Evolutionary conservation across 2,329 filamentous ascomycete genomes (phyloP).

Genomic region (Stromatinia cepivora): DNA sequence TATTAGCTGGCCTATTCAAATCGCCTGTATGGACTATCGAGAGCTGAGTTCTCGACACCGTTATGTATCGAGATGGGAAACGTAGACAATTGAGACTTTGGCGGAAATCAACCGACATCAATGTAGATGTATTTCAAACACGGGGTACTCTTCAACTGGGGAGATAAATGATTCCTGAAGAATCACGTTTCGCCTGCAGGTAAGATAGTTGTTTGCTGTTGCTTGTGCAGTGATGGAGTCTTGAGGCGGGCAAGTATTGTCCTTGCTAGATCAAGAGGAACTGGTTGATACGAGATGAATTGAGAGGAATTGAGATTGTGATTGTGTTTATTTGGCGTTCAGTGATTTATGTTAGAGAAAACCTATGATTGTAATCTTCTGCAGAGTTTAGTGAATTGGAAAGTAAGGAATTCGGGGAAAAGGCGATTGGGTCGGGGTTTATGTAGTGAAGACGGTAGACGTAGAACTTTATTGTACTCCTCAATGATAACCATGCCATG

Average conservation of each 20-base stretch:
- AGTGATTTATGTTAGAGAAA: not conserved
- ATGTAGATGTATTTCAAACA: conserved; percentile 39
- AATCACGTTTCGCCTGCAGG: conserved; percentile 3
- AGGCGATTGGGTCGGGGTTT: conserved; percentile 23
- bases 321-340: not conserved
- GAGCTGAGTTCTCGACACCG: conserved; percentile 57
- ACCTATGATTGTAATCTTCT: not conserved
- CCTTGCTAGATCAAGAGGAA: too few species aligned
- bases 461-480: not conserved
- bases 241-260: not conserved
- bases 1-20: conserved; percentile 40
- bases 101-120: conserved; percentile 61
- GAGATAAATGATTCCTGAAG: not conserved
- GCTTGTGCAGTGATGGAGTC: not conserved
- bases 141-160: conserved; percentile 10
- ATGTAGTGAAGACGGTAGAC: conserved; percentile 3
- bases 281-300: not conserved
- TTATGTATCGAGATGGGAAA: conserved; percentile 56
- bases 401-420: not conserved
- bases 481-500: conserved; percentile 9
- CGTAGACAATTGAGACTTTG: conserved; percentile 54
- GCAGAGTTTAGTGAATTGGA: not conserved
- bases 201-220: not conserved
- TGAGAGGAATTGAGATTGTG: not conserved
- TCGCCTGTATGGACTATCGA: conserved; percentile 57